Conservation (phyloP, 1,284 basidiomycete genomes). For the Leccinum subrobustum region DNA sequence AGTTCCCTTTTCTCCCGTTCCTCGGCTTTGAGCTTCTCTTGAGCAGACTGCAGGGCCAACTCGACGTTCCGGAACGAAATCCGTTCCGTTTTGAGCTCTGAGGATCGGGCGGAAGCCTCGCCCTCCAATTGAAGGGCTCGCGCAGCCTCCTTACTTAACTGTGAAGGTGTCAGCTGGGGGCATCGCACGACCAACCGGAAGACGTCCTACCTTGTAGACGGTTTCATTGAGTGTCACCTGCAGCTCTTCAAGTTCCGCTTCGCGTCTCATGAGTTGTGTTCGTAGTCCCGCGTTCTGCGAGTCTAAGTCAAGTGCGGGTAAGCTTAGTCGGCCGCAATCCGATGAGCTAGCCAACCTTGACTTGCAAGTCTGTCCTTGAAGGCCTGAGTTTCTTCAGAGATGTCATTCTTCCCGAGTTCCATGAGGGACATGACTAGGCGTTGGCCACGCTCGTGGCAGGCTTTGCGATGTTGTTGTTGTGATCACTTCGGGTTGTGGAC, state of each 20-base stretch:
- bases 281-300: constrained; percentile 57
- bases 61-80: constrained; percentile 54
- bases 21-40: constrained; percentile 51
- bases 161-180: constrained; percentile 9
- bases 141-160: constrained; percentile 62
- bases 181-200: constrained; percentile 9
- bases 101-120: constrained; percentile 45
- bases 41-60: constrained; percentile 45
- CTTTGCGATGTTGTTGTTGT: constrained; percentile 12
- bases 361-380: constrained; percentile 59
- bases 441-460: constrained; percentile 13
- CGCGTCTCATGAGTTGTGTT: constrained; percentile 53
- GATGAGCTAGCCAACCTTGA: constrained; percentile 47
- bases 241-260: constrained; percentile 53
- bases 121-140: constrained; percentile 55
- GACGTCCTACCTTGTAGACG: constrained; percentile 51
- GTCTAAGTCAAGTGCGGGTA: constrained; percentile 38
- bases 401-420: constrained; percentile 57
- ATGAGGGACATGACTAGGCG: constrained; percentile 50
- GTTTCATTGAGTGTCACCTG: constrained; percentile 54
- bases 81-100: constrained; percentile 57
- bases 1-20: constrained; percentile 52
- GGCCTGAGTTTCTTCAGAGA: constrained; percentile 56
- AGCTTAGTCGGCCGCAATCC: constrained; percentile 4
- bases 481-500: constrained; percentile 2